A percentile compares a stretch with the other conserved stretches of the same genome.
phyloP scores from a whole-genome alignment of 805 yeast species.

The Tetrapisispora fleetii region DNA sequence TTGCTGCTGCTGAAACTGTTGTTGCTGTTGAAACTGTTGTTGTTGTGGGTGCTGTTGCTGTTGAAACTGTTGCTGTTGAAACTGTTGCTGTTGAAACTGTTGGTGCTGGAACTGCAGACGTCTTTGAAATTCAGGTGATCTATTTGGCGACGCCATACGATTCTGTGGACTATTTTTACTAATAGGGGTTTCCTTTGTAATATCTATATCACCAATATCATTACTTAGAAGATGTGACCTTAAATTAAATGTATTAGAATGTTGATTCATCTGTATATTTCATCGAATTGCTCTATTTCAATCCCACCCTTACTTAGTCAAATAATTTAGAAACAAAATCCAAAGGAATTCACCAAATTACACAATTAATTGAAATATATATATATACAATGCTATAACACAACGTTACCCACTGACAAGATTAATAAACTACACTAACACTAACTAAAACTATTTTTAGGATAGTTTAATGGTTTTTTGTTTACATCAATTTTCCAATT shows the following conservation, averaged over 20 bases:
- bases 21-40: constrained; percentile 5
- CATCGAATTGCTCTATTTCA: not conserved
- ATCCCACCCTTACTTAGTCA: no score
- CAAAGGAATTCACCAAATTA: no score
- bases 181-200: constrained; percentile 34
- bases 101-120: not conserved
- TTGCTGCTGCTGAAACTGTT: constrained; percentile 2
- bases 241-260: constrained; percentile 13
- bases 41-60: not conserved
- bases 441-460: no score
- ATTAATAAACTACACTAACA: no score
- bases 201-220: constrained; percentile 37
- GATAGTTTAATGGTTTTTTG: no score
- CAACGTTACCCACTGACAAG: no score
- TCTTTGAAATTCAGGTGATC: constrained; percentile 3
- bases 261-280: not conserved
- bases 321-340: no score
- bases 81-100: not conserved
- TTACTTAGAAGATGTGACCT: constrained; percentile 31
- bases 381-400: no score
- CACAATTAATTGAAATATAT: no score
- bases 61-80: not conserved
- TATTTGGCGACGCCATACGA: not conserved
- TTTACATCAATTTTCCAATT: no score
- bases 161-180: constrained; percentile 3